phyloP scores from a whole-genome alignment of 345 rosid genomes.

The Psidium friedrichsthalianum region DNA sequence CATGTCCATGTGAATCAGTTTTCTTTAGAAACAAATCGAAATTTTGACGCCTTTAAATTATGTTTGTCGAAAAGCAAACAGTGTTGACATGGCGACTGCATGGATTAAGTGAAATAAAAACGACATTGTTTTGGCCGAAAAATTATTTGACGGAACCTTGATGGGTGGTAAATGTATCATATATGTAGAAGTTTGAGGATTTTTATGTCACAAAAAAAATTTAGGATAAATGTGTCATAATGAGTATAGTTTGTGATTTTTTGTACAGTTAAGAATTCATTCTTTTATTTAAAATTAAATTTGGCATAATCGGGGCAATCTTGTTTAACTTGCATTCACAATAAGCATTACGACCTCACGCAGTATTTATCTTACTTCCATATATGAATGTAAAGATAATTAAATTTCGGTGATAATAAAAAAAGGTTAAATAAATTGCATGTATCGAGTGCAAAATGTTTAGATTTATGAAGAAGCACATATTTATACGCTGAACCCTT shows the following conservation, averaged over 20 bases:
- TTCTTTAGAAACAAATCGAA: background rate
- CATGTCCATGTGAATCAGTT: background rate
- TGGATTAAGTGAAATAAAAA: too few relatives aligned
- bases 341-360: rapidly evolving
- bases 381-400: background rate
- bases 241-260: too few relatives aligned
- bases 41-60: background rate
- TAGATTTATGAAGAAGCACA: background rate
- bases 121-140: too few relatives aligned
- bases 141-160: too few relatives aligned
- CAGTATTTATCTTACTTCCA: background rate
- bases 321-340: background rate
- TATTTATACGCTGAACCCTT: background rate
- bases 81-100: too few relatives aligned
- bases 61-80: background rate
- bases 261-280: background rate
- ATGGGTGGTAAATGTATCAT: too few relatives aligned
- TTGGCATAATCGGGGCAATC: rapidly evolving
- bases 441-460: background rate
- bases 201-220: too few relatives aligned
- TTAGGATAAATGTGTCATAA: too few relatives aligned
- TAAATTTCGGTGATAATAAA: background rate
- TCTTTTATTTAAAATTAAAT: background rate
- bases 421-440: background rate
- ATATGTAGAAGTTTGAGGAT: too few relatives aligned